phyloP scores from a whole-genome alignment of 2,329 filamentous ascomycete genomes.

The Achaetomium macrosporum region DNA sequence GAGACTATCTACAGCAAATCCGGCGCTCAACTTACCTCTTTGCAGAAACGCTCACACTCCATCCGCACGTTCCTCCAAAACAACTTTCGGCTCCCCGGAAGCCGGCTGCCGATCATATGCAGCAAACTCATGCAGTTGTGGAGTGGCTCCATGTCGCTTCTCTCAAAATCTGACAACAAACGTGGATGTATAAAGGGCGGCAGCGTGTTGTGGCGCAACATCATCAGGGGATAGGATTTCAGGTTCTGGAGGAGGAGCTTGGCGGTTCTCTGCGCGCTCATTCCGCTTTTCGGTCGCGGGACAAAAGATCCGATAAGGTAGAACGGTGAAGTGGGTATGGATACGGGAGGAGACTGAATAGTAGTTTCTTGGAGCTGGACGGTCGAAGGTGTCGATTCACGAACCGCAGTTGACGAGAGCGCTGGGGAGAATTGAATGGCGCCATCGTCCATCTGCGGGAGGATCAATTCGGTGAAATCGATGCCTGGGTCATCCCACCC shows the following conservation, averaged over 20 bases:
- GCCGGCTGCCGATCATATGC: neutral
- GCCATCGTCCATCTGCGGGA: neutral
- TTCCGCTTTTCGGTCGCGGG: neutral
- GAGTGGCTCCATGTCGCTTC: neutral
- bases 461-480: neutral
- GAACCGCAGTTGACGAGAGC: neutral
- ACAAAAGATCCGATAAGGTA: neutral
- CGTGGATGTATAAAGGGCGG: conserved; percentile 2
- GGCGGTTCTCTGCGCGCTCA: neutral
- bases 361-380: neutral
- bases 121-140: conserved; percentile 6
- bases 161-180: neutral
- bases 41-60: conserved; percentile 1
- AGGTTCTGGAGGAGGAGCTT: neutral
- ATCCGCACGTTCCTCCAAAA: conserved; percentile 3
- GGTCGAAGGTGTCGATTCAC: neutral
- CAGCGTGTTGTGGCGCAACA: neutral
- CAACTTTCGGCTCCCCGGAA: neutral
- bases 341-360: neutral
- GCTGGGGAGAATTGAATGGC: neutral
- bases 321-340: neutral
- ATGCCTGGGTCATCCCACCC: neutral
- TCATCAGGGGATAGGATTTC: conserved; percentile 1
- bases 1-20: neutral
- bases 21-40: neutral